These are phyloP conservation scores for Sporothrix globosa DNA, from an alignment of 2,329 filamentous ascomycete genomes.

Conservation along the genomic window DNA sequence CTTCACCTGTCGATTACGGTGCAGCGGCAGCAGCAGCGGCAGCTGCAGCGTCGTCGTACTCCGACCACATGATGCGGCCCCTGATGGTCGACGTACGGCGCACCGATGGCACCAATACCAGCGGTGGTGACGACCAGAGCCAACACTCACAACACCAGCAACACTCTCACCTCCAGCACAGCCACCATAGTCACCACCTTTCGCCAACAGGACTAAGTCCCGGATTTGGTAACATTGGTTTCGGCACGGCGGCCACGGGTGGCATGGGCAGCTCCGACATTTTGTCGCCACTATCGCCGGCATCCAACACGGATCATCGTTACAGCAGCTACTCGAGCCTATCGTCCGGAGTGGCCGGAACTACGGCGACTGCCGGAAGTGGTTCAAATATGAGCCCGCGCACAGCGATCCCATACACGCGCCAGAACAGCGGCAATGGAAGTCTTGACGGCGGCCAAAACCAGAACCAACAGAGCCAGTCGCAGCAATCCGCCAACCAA, in stretches of 20 bases:
- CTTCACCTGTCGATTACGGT: constrained; percentile 55
- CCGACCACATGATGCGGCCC: constrained; percentile 66
- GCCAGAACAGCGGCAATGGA: constrained; percentile 53
- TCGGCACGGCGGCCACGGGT: constrained; percentile 55
- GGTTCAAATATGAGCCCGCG: constrained; percentile 42
- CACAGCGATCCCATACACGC: constrained; percentile 57
- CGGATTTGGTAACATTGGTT: constrained; percentile 68
- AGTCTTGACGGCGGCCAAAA: constrained; percentile 41
- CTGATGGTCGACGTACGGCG: constrained; percentile 70
- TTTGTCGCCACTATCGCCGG: constrained; percentile 60
- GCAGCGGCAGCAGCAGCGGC: constrained; percentile 34
- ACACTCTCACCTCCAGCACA: constrained; percentile 19
- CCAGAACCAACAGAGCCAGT: neutral
- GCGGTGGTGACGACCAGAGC: constrained; percentile 56
- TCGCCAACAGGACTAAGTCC: constrained; percentile 69
- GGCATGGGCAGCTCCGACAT: constrained; percentile 56
- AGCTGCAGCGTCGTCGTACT: constrained; percentile 49
- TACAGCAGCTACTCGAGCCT: constrained; percentile 52
- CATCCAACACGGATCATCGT: constrained; percentile 53
- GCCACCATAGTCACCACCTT: constrained; percentile 42
- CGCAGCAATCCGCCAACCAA: constrained; percentile 35
- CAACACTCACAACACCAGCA: constrained; percentile 20
- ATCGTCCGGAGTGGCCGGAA: constrained; percentile 41
- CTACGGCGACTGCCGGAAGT: constrained; percentile 42
- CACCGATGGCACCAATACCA: constrained; percentile 49